Conservation (phyloP, 495 filamentous ascomycete genomes). For the Penicillium daleae region DNA sequence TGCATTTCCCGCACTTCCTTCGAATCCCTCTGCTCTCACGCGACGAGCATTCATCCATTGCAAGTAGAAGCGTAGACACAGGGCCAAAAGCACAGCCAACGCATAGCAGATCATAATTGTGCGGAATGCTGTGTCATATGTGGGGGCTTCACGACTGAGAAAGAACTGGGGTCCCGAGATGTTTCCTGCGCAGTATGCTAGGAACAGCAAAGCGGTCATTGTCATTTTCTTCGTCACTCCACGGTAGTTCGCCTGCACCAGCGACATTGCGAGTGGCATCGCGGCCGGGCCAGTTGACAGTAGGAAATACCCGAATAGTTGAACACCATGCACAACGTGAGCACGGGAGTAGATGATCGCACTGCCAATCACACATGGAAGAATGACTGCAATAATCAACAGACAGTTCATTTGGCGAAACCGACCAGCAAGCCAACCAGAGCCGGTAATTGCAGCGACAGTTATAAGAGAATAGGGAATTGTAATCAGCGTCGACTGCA, state of each 20-base stretch:
- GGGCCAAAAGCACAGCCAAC: slow-evolving; percentile 41
- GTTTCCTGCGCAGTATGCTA: slow-evolving; percentile 47
- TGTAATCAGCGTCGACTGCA: slow-evolving; percentile 47
- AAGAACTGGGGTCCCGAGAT: slow-evolving; percentile 49
- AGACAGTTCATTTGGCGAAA: slow-evolving; percentile 37
- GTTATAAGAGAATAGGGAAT: slow-evolving; percentile 49
- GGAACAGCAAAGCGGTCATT: slow-evolving; percentile 47
- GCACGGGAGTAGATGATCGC: slow-evolving; percentile 60
- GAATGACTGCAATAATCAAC: slow-evolving; percentile 34
- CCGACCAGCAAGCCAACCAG: slow-evolving; percentile 43
- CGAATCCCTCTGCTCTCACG: slow-evolving; percentile 44
- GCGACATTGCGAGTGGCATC: slow-evolving; percentile 59
- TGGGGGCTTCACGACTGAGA: slow-evolving; percentile 36
- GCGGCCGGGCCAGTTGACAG: slow-evolving; percentile 56
- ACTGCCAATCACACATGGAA: slow-evolving; percentile 55
- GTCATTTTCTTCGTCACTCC: slow-evolving; percentile 70
- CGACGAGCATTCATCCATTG: slow-evolving; percentile 43
- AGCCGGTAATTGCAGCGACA: slow-evolving; percentile 38
- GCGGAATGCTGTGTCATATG: slow-evolving; percentile 50
- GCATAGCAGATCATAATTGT: slow-evolving; percentile 58
- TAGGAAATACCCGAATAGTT: slow-evolving; percentile 62
- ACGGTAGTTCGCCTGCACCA: slow-evolving; percentile 62
- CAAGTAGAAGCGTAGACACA: slow-evolving; percentile 47
- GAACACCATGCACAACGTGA: slow-evolving; percentile 51
- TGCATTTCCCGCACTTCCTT: slow-evolving; percentile 44